Evolutionary conservation across 2,329 filamentous ascomycete species (phyloP).

Genomic region (Camptophora hylomeconis): DNA sequence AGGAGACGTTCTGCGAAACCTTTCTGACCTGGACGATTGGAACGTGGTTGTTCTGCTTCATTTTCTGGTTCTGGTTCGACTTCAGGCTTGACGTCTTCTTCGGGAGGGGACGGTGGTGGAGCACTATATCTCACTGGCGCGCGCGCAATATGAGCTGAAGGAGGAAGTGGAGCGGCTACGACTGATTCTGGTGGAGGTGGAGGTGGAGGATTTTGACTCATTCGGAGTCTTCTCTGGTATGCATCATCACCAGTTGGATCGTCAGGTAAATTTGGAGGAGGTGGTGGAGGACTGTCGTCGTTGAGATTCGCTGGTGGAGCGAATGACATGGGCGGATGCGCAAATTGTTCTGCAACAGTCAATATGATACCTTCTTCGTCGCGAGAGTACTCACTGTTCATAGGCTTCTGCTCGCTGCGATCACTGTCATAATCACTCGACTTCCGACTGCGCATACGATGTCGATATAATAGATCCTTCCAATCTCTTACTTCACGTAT

Average conservation of each 20-base stretch:
- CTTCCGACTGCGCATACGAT: slow-evolving; percentile 40
- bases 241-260: slow-evolving; percentile 57
- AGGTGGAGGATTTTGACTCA: slow-evolving; percentile 32
- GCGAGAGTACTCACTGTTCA: slow-evolving; percentile 30
- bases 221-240: slow-evolving; percentile 48
- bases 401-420: slow-evolving; percentile 30
- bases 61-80: slow-evolving; percentile 17
- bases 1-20: slow-evolving; percentile 81
- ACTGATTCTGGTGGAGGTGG: slow-evolving; percentile 22
- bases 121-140: slow-evolving; percentile 63
- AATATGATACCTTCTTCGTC: slow-evolving; percentile 2
- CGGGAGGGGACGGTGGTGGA: slow-evolving; percentile 37
- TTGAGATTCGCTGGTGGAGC: slow-evolving; percentile 35
- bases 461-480: slow-evolving; percentile 68
- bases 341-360: slow-evolving; percentile 31
- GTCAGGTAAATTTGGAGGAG: slow-evolving; percentile 37
- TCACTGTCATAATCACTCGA: slow-evolving; percentile 37
- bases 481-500: slow-evolving; percentile 69
- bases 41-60: slow-evolving; percentile 34
- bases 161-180: slow-evolving; percentile 24
- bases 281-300: slow-evolving; percentile 17
- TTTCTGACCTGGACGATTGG: slow-evolving; percentile 61
- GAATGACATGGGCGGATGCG: slow-evolving; percentile 36
- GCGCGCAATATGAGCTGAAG: slow-evolving; percentile 49
- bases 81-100: slow-evolving; percentile 38